Conservation (phyloP, 225 moss, liverwort and hornwort species). For the Pleurozium schreberi region DNA sequence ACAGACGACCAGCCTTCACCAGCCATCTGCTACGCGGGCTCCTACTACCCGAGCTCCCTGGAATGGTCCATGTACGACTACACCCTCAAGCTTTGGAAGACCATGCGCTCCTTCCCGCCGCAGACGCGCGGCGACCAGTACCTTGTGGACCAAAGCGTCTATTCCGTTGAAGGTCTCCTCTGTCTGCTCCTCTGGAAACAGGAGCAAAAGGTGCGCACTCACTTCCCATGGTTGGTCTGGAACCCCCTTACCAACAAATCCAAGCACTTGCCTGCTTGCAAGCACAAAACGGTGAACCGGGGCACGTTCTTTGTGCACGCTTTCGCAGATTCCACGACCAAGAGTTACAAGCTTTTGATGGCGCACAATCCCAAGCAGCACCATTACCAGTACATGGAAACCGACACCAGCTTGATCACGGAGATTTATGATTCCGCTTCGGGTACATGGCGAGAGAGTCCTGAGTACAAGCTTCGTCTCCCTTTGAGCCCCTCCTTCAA, state of each 20-base stretch:
- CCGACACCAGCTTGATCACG: not conserved
- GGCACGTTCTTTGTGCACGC: not conserved
- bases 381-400: not conserved
- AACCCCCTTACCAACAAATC: not conserved
- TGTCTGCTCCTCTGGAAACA: not conserved
- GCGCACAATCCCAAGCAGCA: not conserved
- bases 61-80: not conserved
- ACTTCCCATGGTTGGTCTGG: not conserved
- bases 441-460: not conserved
- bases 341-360: not conserved
- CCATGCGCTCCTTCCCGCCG: not conserved
- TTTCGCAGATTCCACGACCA: not conserved
- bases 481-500: not conserved
- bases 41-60: not conserved
- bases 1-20: not conserved
- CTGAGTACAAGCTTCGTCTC: not conserved
- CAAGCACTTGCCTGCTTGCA: not conserved
- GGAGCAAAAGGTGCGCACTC: not conserved
- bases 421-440: not conserved
- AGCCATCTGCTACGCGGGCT: not conserved
- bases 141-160: not conserved
- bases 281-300: not conserved
- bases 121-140: not conserved
- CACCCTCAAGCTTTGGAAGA: not conserved
- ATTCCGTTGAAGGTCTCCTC: not conserved